Evolutionary conservation across 108 stramenopile genomes (phyloP), one percentile per base, ranked within the genome.

Genomic region (Discostella stelligeroides): DNA sequence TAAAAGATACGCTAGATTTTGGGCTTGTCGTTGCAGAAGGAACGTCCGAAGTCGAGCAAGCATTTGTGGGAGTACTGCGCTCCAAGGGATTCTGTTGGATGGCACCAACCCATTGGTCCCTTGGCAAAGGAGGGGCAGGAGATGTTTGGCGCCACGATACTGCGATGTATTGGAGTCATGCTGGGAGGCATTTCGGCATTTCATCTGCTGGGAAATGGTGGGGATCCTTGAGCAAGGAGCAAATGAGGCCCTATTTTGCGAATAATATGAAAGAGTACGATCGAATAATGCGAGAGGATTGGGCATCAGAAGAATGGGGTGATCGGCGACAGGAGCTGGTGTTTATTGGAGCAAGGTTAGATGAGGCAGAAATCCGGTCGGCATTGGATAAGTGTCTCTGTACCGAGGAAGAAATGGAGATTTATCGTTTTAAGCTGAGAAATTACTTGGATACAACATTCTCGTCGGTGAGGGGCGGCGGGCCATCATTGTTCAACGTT

Each of bases 81-180:
- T 86, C 84, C 46, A 99, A 99, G 76, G 98, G 98, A 7, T 99
- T 99, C 70, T 86, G 95, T 63, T 99, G 98, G 98, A 86, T 98
- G 79, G 94, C 95, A 24, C 94, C 95, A 15, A 84, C 68, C 7
- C 69, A 80, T 25, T 96, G 95, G 95, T 70, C 56, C 39, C 84
- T 84, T 17, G 45, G 73, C 2, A 60, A 64, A 20, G 81, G 78
- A 3, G 49, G 49, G 25, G 23, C 49, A 8, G 49, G 62, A 23
- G 95, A 96, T 83, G 84, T 65, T 25, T 94, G 88, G 86, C 79
- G 92, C 27, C 95, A 98, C 68, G 89, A 96, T 43, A 95, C 97
- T 25, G 97, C 96, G 51, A 94, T 97, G 92, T 98, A 91, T 72
- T 97, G 95, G 95, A 84, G 81, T 56, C 96, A 97, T 62, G 95